A percentile compares a stretch with the other conserved stretches of the same genome.
phyloP scores from a whole-genome alignment of 495 filamentous ascomycete genomes.

The Trichoderma erinaceum region DNA sequence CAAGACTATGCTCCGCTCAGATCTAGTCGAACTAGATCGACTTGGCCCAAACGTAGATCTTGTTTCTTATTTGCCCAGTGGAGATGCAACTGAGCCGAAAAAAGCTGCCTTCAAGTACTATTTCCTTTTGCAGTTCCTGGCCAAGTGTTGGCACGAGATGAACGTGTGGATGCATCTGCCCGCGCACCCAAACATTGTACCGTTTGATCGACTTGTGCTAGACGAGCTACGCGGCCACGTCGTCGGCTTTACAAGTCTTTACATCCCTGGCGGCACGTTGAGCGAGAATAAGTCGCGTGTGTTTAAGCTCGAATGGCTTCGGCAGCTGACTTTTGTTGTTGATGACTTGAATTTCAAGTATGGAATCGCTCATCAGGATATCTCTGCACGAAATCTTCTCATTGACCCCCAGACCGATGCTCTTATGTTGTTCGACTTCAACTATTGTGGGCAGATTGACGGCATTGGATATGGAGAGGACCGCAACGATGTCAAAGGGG shows the following conservation, averaged over 20 bases:
- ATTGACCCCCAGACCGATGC: slow-evolving; percentile 28
- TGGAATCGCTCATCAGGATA: slow-evolving; percentile 38
- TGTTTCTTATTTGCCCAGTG: slow-evolving; percentile 16
- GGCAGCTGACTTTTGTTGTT: slow-evolving; percentile 32
- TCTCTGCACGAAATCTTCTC: slow-evolving; percentile 35
- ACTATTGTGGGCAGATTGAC: slow-evolving; percentile 24
- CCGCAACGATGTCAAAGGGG: slow-evolving; percentile 34
- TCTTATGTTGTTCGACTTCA: slow-evolving; percentile 38
- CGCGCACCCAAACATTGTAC: slow-evolving; percentile 30
- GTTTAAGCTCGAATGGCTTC: slow-evolving; percentile 34
- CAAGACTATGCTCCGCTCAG: slow-evolving; percentile 14
- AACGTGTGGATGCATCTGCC: slow-evolving; percentile 13
- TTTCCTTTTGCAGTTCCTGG: not conserved
- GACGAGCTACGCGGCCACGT: slow-evolving; percentile 29
- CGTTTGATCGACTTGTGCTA: slow-evolving; percentile 34
- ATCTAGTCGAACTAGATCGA: slow-evolving; percentile 18
- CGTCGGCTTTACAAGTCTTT: slow-evolving; percentile 36
- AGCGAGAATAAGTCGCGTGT: slow-evolving; percentile 21
- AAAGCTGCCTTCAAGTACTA: slow-evolving; percentile 13
- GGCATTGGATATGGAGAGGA: slow-evolving; percentile 21
- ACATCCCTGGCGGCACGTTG: slow-evolving; percentile 30
- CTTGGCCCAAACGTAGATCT: slow-evolving; percentile 18
- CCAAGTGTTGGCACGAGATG: slow-evolving; percentile 3
- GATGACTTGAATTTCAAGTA: slow-evolving; percentile 36
- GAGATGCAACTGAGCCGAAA: slow-evolving; percentile 5